Base-by-base conservation (phyloP, 208 protist species). In the Eutreptiella sp. region DNA sequence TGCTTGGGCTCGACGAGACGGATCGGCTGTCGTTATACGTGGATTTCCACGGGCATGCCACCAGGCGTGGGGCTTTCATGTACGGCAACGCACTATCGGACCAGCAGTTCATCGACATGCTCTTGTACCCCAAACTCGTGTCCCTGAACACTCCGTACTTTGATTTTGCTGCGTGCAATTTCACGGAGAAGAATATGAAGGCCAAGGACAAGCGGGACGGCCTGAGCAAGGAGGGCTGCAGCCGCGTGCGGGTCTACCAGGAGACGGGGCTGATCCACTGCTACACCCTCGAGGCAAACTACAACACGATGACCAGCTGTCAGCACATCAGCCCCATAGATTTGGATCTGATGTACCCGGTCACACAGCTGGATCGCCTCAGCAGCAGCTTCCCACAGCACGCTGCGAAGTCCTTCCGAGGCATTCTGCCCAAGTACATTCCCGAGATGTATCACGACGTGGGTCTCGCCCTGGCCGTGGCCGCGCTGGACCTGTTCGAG, bases 271-370 rank as follows among this genome's bases (percentile, higher is more conserved):
- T 91, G 29, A 53, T 89, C 41, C 76, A 90, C 63, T 77, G 77
- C 52, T 95, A 93, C 68, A 89, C 85, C 4, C 80, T 95, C 53
- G 87, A 95, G 72, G 73, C 84, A 14, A 93, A 88, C 41, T 83
- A 92, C 59, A 84, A 92, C 33, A 73, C 70, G 31, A 85, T 77
- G 16, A 84, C 78, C 19, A 24, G 48, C 1, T 24, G 87, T 21
- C 85, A 84, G 61, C 42, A 65, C 2, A 38, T 93, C 33, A n/a
- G n/a, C n/a, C n/a, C n/a, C n/a, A n/a, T n/a, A n/a, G n/a, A n/a
- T n/a, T n/a, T n/a, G n/a, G n/a, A n/a, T n/a, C n/a, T n/a, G n/a
- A n/a, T n/a, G n/a, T n/a, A n/a, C n/a, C n/a, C n/a, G n/a, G n/a
- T n/a, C n/a, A n/a, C n/a, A n/a, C n/a, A n/a, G n/a, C n/a, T n/a